A percentile compares a stretch with the other conserved stretches of the same genome.
phyloP scores from a whole-genome alignment of 2,329 filamentous ascomycete genomes.

The Aspergillus cejpii region DNA sequence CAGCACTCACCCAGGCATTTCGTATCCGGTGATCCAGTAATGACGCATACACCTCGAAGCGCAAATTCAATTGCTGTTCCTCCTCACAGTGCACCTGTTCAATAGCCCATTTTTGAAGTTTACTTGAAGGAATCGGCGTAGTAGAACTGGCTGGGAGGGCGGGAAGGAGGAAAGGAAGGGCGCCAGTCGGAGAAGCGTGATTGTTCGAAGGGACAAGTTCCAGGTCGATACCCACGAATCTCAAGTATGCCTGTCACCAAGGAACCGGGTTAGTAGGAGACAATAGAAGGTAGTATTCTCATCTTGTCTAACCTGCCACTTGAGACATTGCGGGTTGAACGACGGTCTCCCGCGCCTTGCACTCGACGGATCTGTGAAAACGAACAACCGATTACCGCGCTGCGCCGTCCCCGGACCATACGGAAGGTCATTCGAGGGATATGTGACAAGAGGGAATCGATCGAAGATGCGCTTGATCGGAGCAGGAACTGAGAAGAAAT shows the following conservation, averaged over 20 bases:
- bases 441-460: conserved; percentile 69
- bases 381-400: conserved; percentile 58
- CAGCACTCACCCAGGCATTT: conserved; percentile 66
- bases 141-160: conserved; percentile 35
- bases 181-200: conserved; percentile 82
- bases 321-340: conserved; percentile 87
- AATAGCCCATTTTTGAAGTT: conserved; percentile 62
- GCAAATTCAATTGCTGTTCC: conserved; percentile 48
- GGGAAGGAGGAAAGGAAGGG: conserved; percentile 80
- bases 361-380: conserved; percentile 65
- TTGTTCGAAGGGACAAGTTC: conserved; percentile 69
- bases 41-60: conserved; percentile 68
- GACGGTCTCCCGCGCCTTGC: conserved; percentile 60
- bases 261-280: conserved; percentile 1
- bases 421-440: conserved; percentile 69
- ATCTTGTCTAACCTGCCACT: conserved; percentile 69
- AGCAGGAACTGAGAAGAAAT: conserved; percentile 49
- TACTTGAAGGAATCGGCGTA: conserved; percentile 54
- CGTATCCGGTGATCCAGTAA: conserved; percentile 72
- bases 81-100: conserved; percentile 44
- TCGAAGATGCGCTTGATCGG: conserved; percentile 80
- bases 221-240: conserved; percentile 65
- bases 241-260: conserved; percentile 64
- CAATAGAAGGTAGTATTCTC: not conserved
- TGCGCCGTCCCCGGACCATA: conserved; percentile 48